Percentiles rank a stretch among this genome's conserved stretches.
phyloP scores from a whole-genome alignment of 2,329 filamentous ascomycete genomes.

The Niveomyces coronatus region DNA sequence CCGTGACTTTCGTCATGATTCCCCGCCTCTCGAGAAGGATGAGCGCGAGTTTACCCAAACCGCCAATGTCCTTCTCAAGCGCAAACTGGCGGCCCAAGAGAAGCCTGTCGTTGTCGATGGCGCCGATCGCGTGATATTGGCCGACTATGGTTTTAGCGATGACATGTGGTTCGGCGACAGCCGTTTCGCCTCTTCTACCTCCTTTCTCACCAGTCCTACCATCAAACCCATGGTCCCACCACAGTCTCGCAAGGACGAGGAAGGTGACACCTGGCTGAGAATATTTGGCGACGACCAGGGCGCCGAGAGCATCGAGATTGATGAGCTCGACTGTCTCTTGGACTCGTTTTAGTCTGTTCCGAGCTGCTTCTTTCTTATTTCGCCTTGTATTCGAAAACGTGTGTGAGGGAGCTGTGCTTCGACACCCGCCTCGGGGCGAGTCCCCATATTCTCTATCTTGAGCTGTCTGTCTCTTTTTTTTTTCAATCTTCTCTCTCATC shows the following conservation, averaged over 20 bases:
- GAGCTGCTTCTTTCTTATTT: conserved; percentile 12
- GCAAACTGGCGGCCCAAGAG: conserved; percentile 45
- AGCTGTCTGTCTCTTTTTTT: no score
- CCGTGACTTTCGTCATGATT: conserved; percentile 52
- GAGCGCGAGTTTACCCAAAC: conserved; percentile 97
- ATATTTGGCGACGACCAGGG: conserved; percentile 52
- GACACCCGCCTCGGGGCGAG: conserved; percentile 3
- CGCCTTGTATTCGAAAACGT: conserved; percentile 11
- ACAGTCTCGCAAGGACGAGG: conserved; percentile 26
- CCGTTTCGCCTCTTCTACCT: conserved; percentile 24
- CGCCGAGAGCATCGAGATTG: conserved; percentile 82
- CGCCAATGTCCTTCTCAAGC: conserved; percentile 68
- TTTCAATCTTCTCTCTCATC: no score
- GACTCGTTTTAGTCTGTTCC: conserved; percentile 50
- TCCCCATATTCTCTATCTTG: background rate
- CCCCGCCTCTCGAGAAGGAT: conserved; percentile 83
- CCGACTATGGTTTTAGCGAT: conserved; percentile 32
- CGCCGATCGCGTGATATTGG: conserved; percentile 19
- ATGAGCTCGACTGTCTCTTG: conserved; percentile 84
- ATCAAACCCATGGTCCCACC: conserved; percentile 30
- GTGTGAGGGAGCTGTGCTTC: conserved; percentile 12
- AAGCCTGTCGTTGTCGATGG: conserved; percentile 18
- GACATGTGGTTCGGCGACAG: conserved; percentile 45
- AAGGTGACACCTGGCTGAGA: conserved; percentile 30
- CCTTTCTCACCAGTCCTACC: conserved; percentile 44